Conservation (phyloP, 768 basidiomycete genomes). For the Suillus subalutaceus region DNA sequence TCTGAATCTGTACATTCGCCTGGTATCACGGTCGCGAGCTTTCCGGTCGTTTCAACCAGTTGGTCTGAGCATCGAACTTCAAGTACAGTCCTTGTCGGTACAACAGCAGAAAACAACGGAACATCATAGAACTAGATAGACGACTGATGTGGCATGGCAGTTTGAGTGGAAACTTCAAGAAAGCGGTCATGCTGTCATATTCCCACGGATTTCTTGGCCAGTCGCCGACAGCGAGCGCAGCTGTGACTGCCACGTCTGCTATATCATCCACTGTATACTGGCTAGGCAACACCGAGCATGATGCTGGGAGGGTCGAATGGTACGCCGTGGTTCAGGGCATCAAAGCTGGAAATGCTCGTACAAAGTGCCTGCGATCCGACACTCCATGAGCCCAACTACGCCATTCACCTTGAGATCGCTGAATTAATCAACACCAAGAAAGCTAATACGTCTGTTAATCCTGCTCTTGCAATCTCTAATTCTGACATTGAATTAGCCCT, state of each 20-base stretch:
- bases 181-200: background rate
- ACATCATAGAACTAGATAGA: background rate
- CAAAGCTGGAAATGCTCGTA: constrained; percentile 71
- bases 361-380: constrained; percentile 87
- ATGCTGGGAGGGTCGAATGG: constrained; percentile 57
- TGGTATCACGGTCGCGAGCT: background rate
- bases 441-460: constrained; percentile 80
- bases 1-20: background rate
- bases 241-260: background rate
- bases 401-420: constrained; percentile 89
- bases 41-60: background rate
- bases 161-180: background rate
- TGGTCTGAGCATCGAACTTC: background rate
- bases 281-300: background rate
- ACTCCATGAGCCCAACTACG: constrained; percentile 88
- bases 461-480: background rate
- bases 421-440: constrained; percentile 94
- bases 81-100: background rate
- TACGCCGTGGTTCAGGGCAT: constrained; percentile 56
- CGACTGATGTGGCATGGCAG: background rate
- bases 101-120: background rate
- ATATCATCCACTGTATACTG: background rate
- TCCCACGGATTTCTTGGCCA: constrained; percentile 1
- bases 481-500: constrained; percentile 51
- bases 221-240: constrained; percentile 6